Percentiles rank a stretch among this genome's conserved stretches.
These are phyloP conservation scores for Vigna unguiculata DNA, from an alignment of 306 rosid genomes.

Conservation along the genomic window DNA sequence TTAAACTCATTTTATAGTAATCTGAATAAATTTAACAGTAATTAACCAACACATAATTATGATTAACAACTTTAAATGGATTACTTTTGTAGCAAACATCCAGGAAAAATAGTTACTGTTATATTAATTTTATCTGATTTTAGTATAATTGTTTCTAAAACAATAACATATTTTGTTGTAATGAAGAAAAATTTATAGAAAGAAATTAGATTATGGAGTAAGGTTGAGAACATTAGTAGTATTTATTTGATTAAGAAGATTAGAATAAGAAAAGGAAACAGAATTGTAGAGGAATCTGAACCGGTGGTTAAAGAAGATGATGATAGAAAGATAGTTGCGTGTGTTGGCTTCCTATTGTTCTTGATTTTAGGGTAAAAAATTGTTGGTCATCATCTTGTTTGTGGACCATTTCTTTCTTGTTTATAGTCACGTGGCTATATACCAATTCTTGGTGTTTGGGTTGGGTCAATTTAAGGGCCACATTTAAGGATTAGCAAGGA, in stretches of 20 bases:
- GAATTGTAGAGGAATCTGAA: constrained; percentile 29
- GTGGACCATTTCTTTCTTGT: constrained; percentile 23
- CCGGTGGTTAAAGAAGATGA: not conserved
- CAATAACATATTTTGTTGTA: no score
- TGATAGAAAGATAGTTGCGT: constrained; percentile 9
- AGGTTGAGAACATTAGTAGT: not conserved
- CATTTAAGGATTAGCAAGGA: not conserved
- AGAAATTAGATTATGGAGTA: not conserved
- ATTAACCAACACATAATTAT: no score
- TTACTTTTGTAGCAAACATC: no score
- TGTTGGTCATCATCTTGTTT: constrained; percentile 19
- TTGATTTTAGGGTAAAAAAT: constrained; percentile 20
- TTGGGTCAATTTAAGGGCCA: not conserved
- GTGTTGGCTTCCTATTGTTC: constrained; percentile 7
- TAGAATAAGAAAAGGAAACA: not conserved
- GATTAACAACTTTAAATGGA: no score
- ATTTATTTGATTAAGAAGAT: not conserved
- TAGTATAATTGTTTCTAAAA: no score
- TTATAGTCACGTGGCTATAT: not conserved
- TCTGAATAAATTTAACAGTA: no score
- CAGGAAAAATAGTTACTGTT: no score
- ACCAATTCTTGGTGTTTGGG: not conserved
- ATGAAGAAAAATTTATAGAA: not conserved
- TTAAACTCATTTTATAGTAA: not conserved
- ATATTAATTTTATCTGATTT: no score